Evolutionary conservation across 495 filamentous ascomycete genomes (phyloP).

Genomic region (Hyaloscypha hepaticicola): DNA sequence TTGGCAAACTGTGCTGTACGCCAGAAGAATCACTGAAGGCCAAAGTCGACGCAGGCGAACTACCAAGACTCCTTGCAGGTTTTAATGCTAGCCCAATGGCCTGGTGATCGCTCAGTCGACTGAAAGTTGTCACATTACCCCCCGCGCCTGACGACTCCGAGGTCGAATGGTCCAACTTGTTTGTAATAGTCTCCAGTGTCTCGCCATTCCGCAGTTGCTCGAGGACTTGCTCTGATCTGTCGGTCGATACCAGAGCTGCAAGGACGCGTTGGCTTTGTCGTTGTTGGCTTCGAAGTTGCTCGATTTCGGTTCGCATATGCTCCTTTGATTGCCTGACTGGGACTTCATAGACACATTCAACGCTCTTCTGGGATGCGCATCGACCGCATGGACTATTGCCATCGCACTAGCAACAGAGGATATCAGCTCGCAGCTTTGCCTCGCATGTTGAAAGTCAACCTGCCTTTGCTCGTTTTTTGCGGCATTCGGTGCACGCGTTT

Average conservation of each 20-base stretch:
- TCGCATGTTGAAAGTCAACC: not conserved
- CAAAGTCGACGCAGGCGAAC: slow-evolving; percentile 6
- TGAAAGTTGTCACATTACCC: slow-evolving; percentile 15
- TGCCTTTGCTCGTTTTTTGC: slow-evolving; percentile 58
- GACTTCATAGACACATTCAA: slow-evolving; percentile 52
- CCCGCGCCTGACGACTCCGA: not conserved
- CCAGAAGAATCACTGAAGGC: slow-evolving; percentile 8
- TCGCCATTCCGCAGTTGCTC: slow-evolving; percentile 47
- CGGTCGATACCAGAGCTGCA: slow-evolving; percentile 41
- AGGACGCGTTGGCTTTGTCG: slow-evolving; percentile 46
- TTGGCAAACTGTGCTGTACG: no score
- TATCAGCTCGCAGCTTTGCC: not conserved
- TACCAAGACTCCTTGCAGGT: slow-evolving; percentile 3
- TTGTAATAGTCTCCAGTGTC: slow-evolving; percentile 47
- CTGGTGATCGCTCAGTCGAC: slow-evolving; percentile 13
- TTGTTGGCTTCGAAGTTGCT: slow-evolving; percentile 46
- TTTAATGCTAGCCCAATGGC: slow-evolving; percentile 21
- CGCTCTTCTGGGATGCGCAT: slow-evolving; percentile 46
- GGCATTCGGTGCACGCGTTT: slow-evolving; percentile 57
- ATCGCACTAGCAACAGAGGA: slow-evolving; percentile 42
- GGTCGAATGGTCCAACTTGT: slow-evolving; percentile 38
- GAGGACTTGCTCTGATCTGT: slow-evolving; percentile 48
- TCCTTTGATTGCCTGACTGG: slow-evolving; percentile 56
- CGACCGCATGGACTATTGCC: slow-evolving; percentile 51
- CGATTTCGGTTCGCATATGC: slow-evolving; percentile 50